Percentiles rank a stretch among this genome's conserved stretches.
These are phyloP conservation scores for Zygotorulaspora mrakii DNA, from an alignment of 1,139 yeast species.

Conservation along the genomic window DNA sequence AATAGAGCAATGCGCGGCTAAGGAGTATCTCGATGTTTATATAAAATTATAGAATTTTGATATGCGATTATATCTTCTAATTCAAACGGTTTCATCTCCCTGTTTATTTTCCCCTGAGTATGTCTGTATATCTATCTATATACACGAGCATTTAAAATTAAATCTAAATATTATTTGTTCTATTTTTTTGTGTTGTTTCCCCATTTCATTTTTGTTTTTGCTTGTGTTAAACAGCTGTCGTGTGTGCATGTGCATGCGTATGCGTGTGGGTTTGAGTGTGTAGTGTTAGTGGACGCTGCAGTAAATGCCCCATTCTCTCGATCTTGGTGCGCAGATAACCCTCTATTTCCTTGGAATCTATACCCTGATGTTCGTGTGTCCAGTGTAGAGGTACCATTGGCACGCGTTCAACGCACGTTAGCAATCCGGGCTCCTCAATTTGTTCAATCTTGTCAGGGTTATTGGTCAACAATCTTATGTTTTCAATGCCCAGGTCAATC, in stretches of 20 bases:
- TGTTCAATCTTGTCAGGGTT: slow-evolving; percentile 96
- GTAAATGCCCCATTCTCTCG: slow-evolving; percentile 94
- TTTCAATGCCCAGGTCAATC: slow-evolving; percentile 69
- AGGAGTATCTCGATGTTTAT: slow-evolving; percentile 1
- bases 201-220: too few species aligned
- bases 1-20: too few species aligned
- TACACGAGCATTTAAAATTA: neutral
- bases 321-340: slow-evolving; percentile 91
- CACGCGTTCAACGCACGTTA: slow-evolving; percentile 60
- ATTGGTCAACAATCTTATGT: slow-evolving; percentile 80
- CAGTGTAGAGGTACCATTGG: slow-evolving; percentile 97
- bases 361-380: slow-evolving; percentile 63
- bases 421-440: slow-evolving; percentile 42
- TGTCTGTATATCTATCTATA: neutral
- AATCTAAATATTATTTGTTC: too few species aligned
- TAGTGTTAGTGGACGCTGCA: slow-evolving; percentile 53
- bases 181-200: too few species aligned
- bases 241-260: slow-evolving; percentile 2
- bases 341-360: slow-evolving; percentile 80
- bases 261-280: slow-evolving; percentile 24
- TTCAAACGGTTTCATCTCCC: too few species aligned
- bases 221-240: neutral
- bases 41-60: neutral
- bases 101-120: slow-evolving; percentile 2
- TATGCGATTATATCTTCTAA: neutral